Evolutionary conservation across 75 land plant species (phyloP), one percentile per base, ranked within the genome.

Genomic region (Selaginella moellendorffii): DNA sequence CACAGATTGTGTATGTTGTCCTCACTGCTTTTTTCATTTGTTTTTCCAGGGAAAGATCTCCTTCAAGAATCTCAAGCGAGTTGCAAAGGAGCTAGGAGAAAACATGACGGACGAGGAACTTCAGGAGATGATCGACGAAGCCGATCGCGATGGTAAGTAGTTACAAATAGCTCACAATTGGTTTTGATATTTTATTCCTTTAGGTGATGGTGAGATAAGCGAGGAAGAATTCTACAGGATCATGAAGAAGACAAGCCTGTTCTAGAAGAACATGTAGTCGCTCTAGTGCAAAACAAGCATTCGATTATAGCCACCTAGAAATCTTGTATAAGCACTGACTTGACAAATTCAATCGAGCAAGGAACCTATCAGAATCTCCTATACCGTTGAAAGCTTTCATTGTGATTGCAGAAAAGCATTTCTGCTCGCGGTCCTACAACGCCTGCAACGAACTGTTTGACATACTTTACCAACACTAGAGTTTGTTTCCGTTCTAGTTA

Each of bases 121-220:
- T 23, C 75, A 77, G 65, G 96, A 89, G 66, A 93, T 93, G 98
- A 75, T 93, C 67, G 78, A 83, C 14, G 96, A 77, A 65, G 98
- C 98, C 18, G 98, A 86, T 66, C 78, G 71, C 24, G 81, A 93
- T 68, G 81, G 98, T 89, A 79, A 69, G 81, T 56, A 54, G 36
- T 17, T 30, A 14, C 20, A 26, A n/a, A 10, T 27, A 36, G 14
- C 14, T 36, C 5, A 14, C 14, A 56, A 20, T 56, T 56, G 9
- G 20, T 24, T 56, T 56, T 2, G 5, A 20, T 19, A 2, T 12
- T 64, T 64, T 23, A 61, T 31, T 52, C 22, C 14, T 65, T 46
- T 75, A 93, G 98, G 77, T 42, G 96, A 93, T 67, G 96, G 98
- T 24, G 96, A 88, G 66, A 85, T 93, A 5, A 76, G 77, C 53